Evolutionary conservation across 345 rosid species (phyloP), one percentile per base, ranked within the genome.

Genomic region (Acer yangbiense): DNA sequence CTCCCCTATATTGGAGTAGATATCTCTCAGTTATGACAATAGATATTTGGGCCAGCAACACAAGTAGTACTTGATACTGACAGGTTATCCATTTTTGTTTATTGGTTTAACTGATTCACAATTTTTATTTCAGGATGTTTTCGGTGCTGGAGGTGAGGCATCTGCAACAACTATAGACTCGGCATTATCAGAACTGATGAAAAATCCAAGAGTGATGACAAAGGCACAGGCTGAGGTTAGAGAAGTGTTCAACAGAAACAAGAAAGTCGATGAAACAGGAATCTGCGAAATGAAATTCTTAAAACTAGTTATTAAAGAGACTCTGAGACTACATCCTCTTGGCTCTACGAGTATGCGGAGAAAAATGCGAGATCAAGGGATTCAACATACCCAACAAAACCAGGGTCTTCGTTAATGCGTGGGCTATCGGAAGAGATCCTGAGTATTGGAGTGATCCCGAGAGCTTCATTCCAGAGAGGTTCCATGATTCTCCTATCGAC

Each of bases 391-490:
- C 82, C 2, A 41, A 52, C 13, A 81, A 85, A 4, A 39, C 81
- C 9, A 78, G 44, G 71, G 81, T 76, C 32, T 55, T 85, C 41
- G 55, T 81, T 9, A 58, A 58, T 0, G 2, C n/a, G 6, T 58
- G 63, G 63, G 63, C 63, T 20, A 6, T 58, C 1, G 63, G 63
- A 58, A 58, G 63, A 20, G 63, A 58, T 58, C 63, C 63, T 7
- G 16, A 58, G 3, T 20, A 58, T 29, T 83, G 88, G 86, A 66
- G 20, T 57, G 81, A 85, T 8, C 78, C 86, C 1, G 84, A 85
- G 46, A 75, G 11, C 1, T 85, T 83, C 55, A 12, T 57, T 2
- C 88, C 85, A 0, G 87, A 84, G 32, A 44, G 85, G 44, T 84
- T 81, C 44, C n/a, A 50, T 0, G 68, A 67, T 23, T 64, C 69